Evolutionary conservation across 331 rosid genomes (phyloP), one percentile per base, ranked within the genome.

Genomic region (Quercus lobata): DNA sequence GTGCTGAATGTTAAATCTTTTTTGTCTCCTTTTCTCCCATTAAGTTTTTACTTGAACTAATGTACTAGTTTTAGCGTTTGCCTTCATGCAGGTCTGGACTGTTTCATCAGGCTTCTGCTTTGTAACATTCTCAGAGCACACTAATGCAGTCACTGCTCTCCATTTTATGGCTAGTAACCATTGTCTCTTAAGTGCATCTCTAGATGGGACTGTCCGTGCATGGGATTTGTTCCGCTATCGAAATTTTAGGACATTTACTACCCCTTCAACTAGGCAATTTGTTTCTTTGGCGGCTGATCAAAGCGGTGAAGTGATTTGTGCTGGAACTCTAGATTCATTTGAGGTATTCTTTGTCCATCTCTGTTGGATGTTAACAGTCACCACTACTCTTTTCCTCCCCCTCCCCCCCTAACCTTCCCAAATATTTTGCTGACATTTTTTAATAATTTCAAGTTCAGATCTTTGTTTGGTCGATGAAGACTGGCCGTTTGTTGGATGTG

Each of bases 241-340:
- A 69, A 96, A 96, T 80, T 96, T 93, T 80, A 85, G 88, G 88
- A 89, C 92, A 1, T 93, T 90, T 85, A 90, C 94, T 1, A 86
- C 94, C 72, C 94, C 97, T 76, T 84, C 93, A 61, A 75, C 97
- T 4, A 88, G 91, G 76, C 99, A 96, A 83, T 96, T 93, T 86
- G 96, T 88, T 86, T 96, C 99, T 60, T 37, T 93, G 86, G 81
- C 98, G 4, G 96, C 96, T 57, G 97, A 92, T 90, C 94, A 87
- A 84, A 96, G 99, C 80, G 98, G 99, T 75, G 97, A 96, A 87
- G 94, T 96, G 72, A 90, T 96, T 77, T 96, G 98, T 81, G 98
- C 99, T 54, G 99, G 99, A 75, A 93, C 97, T 77, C 82, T 88
- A 29, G 99, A 96, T 86, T 91, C 94, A 73, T 96, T 93, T 83